Conservation (phyloP, 345 rosid genomes). For the Gynandropsis gynandra region DNA sequence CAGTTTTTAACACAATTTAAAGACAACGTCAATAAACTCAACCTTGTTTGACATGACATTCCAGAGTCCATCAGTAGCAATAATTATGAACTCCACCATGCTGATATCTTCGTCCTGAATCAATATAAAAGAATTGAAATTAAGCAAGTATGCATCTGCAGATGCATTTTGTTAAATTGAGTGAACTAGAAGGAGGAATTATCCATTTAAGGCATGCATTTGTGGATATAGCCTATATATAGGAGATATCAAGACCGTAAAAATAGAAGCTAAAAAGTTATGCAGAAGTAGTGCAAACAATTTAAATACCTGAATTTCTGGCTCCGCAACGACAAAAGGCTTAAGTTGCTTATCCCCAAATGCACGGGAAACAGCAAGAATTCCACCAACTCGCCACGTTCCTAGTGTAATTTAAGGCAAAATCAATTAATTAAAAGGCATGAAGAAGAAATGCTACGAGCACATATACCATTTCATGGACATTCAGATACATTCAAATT, state of each 20-base stretch:
- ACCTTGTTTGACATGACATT: slow-evolving; percentile 87
- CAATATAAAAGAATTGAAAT: slow-evolving; percentile 13
- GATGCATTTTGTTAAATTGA: too few species aligned
- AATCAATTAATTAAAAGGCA: background rate
- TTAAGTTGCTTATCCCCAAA: slow-evolving; percentile 94
- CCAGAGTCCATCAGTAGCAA: slow-evolving; percentile 98
- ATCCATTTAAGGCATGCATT: too few species aligned
- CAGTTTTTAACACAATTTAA: too few species aligned
- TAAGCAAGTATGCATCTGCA: too few species aligned
- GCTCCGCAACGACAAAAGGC: slow-evolving; percentile 97
- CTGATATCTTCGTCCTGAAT: slow-evolving; percentile 81
- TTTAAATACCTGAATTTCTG: slow-evolving; percentile 76
- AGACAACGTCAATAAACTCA: too few species aligned
- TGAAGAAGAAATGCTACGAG: background rate
- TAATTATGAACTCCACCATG: slow-evolving; percentile 82
- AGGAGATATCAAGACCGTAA: background rate
- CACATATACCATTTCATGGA: background rate
- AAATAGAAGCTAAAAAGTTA: too few species aligned
- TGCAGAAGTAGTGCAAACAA: slow-evolving; percentile 13
- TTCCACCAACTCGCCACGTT: slow-evolving; percentile 99
- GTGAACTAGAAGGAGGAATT: too few species aligned
- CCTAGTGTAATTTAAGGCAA: slow-evolving; percentile 33
- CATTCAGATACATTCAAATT: too few species aligned
- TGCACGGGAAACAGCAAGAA: slow-evolving; percentile 98
- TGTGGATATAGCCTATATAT: too few species aligned